phyloP scores from a whole-genome alignment of 139 green algal genomes.

The Chlorella sp. region DNA sequence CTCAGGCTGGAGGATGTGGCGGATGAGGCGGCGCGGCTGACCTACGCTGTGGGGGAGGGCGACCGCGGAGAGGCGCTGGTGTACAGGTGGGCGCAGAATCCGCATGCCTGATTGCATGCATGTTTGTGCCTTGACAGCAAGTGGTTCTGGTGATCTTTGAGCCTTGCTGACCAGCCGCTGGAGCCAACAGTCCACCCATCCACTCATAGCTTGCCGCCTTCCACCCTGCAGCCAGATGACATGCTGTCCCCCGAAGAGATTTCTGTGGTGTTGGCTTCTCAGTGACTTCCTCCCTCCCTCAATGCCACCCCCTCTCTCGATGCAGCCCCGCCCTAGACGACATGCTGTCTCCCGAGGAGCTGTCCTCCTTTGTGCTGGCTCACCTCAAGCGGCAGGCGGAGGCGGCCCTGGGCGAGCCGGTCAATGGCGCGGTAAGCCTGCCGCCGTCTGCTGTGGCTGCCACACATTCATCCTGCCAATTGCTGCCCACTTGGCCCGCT shows the following conservation, averaged over 20 bases:
- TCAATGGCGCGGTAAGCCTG: slow-evolving; percentile 32
- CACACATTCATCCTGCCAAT: no score
- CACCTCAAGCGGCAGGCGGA: slow-evolving; percentile 60
- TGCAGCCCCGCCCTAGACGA: not conserved
- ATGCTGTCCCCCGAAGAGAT: no score
- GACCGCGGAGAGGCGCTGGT: slow-evolving; percentile 14
- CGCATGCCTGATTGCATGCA: no score
- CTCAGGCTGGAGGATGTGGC: slow-evolving; percentile 5
- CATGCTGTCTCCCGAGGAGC: slow-evolving; percentile 32
- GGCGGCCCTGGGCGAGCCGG: slow-evolving; percentile 31
- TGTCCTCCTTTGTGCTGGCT: slow-evolving; percentile 53
- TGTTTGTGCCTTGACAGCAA: no score
- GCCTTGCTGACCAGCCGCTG: not conserved
- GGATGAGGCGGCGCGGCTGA: slow-evolving; percentile 20
- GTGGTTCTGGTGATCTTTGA: no score
- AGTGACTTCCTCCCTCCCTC: no score
- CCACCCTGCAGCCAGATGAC: no score
- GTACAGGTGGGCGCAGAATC: not conserved
- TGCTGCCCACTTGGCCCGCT: no score
- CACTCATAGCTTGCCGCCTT: no score
- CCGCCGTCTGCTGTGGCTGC: not conserved
- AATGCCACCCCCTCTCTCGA: no score
- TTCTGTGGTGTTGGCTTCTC: no score
- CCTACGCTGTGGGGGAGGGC: slow-evolving; percentile 53
- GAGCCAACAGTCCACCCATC: no score